Evolutionary conservation across 257 asterid species (phyloP).

Genomic region (Nicotiana noctiflora): DNA sequence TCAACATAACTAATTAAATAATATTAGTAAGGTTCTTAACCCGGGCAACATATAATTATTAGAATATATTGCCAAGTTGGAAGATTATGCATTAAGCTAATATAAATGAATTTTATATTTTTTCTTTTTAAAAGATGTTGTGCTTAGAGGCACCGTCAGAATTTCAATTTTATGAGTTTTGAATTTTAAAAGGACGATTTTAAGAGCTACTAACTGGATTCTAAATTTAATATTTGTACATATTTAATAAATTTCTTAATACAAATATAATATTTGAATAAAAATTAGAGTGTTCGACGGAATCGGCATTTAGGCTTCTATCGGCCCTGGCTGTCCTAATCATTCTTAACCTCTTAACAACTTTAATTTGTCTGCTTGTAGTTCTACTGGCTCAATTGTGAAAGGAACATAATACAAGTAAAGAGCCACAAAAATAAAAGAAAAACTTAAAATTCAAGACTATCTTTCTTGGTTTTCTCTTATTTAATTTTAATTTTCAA

Average conservation of each 20-base stretch:
- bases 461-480: background rate
- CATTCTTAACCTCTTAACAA: background rate
- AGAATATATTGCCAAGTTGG: background rate
- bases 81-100: background rate
- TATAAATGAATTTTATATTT: background rate
- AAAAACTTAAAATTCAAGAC: background rate
- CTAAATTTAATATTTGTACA: no score
- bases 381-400: no score
- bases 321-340: background rate
- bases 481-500: background rate
- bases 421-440: background rate
- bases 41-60: background rate
- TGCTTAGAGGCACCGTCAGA: no score
- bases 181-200: no score
- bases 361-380: background rate
- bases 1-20: background rate
- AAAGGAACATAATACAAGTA: background rate
- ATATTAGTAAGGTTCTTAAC: background rate
- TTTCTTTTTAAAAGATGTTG: background rate
- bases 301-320: no score
- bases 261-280: no score
- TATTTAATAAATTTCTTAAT: no score
- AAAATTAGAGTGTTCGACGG: no score
- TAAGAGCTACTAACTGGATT: no score
- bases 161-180: no score